A percentile compares a stretch with the other conserved stretches of the same genome.
Conservation (phyloP, 768 basidiomycete genomes). For the Hericium erinaceus region DNA sequence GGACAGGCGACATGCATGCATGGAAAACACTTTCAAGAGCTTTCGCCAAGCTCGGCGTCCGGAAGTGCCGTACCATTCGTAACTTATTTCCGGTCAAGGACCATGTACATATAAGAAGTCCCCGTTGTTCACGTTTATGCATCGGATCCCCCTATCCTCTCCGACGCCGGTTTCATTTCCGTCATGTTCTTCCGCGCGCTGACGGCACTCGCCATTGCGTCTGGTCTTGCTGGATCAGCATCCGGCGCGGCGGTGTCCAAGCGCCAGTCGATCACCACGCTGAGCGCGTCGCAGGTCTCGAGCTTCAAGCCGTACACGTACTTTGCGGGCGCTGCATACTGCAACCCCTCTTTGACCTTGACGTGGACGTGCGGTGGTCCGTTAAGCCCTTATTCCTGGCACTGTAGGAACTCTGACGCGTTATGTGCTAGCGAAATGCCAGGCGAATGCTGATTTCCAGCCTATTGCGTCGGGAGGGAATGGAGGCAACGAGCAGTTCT, state of each 20-base stretch:
- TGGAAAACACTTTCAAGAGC: too few species aligned
- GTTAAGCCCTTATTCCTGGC: not conserved
- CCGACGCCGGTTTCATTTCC: too few species aligned
- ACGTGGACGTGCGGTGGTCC: slow-evolving; percentile 48
- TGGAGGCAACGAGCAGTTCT: slow-evolving; percentile 27
- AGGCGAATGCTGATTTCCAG: slow-evolving; percentile 29
- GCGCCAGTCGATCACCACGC: not conserved
- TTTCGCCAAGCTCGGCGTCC: too few species aligned
- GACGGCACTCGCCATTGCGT: not conserved
- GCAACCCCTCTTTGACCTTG: slow-evolving; percentile 30
- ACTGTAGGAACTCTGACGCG: too few species aligned
- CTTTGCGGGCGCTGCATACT: slow-evolving; percentile 44
- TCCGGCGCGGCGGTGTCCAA: not conserved
- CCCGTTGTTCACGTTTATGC: too few species aligned
- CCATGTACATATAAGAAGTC: too few species aligned
- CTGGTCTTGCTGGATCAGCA: not conserved
- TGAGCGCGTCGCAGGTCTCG: slow-evolving; percentile 23
- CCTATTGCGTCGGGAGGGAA: slow-evolving; percentile 35
- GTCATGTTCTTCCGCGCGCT: not conserved
- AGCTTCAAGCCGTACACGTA: slow-evolving; percentile 37
- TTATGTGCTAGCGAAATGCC: slow-evolving; percentile 25
- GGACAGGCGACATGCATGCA: too few species aligned
- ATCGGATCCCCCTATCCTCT: too few species aligned
- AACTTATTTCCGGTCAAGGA: too few species aligned
- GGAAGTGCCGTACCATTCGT: too few species aligned